Evolutionary conservation across 2,329 filamentous ascomycete species (phyloP), one percentile per base, ranked within the genome.

Genomic region (Cordyceps javanica): DNA sequence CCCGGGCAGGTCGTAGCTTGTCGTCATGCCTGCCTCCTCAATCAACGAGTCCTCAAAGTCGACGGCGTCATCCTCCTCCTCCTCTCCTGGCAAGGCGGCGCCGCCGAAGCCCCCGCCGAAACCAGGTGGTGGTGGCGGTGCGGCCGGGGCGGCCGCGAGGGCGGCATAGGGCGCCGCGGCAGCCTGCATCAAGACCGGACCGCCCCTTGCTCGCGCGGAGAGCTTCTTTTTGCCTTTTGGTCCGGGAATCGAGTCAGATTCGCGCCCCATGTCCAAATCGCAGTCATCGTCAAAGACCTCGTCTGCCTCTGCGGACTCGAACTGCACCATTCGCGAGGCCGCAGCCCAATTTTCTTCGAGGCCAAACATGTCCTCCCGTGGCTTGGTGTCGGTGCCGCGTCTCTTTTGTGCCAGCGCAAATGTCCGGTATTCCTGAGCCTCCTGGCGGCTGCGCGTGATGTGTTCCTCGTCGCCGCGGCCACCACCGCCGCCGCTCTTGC

Each of bases 1-100:
- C 0, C 79, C 80, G 0, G 82, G 81, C 0, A 87, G 73, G 57
- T 86, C 82, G 66, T 86, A 87, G 2, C 78, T 83, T 0, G 80
- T 79, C 0, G 82, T 85, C 55, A 86, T 71, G 5, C 83, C 84
- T 0, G 76, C 78, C 62, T 86, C 82, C 60, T 83, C 82, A 60
- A 83, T 76, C 5, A 75, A 68, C 0, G 81, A 81, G 59, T 85
- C 79, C 61, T 72, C 63, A 60, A 71, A 71, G 46, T 70, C 69
- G 13, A 71, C 30, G 13, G 13, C n/a, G 3, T 44, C 23, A 11
- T 39, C n/a, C 41, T 26, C 52, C 10, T 19, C 25, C 2, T 41
- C 52, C 10, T 19, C 25, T 2, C 32, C 23, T 3, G 25, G 9
- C 13, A 26, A 25, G 11, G n/a, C 10, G 10, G n/a, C 25, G 8